Base-by-base conservation (phyloP, 257 asterid genomes). In the Capsicum pubescens region DNA sequence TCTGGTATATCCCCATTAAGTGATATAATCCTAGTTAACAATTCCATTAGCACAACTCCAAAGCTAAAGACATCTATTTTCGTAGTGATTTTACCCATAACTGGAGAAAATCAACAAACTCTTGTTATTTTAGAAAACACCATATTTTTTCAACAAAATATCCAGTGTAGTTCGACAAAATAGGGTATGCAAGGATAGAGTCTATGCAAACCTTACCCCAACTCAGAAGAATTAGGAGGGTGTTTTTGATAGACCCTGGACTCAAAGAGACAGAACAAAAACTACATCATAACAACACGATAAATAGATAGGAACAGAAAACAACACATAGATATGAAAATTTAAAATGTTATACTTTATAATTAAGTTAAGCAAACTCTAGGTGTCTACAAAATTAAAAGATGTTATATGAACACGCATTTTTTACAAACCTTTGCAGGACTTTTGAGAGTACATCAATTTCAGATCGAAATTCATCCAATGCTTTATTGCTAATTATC, bases 31-130 rank as follows among this genome's bases (percentile, higher is more conserved):
- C 98, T 98, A 0, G 98, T 95, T 56, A 95, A 17, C 13, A 95
- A 90, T 91, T 95, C 98, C 98, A 95, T 91, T 56, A 95, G 87
- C 69, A 95, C 97, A 21, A 95, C 98, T 0, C 98, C 98, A 15
- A 91, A 95, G 66, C 98, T 95, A 89, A 93, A 95, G 14, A 95
- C 97, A 64, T 95, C 98, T 4, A 90, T 87, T 85, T 93, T 93
- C 19, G 98, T 95, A 8, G 98, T 95, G 92, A 93, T 92, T 86
- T 93, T 95, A 16, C 98, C 98, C 56, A 87, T 95, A 26, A 93
- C 98, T 95, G 94, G 21, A 84, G 39, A 66, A 82, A 83, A 67
- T 44, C n/a, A 35, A 56, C 21, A 26, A 46, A 8, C 10, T 48
- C 71, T 61, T 69, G 55, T 21, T 8, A 11, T 56, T 46, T 72